Base-by-base conservation (phyloP, 1,284 basidiomycete species). In the Inonotus obliquus region DNA sequence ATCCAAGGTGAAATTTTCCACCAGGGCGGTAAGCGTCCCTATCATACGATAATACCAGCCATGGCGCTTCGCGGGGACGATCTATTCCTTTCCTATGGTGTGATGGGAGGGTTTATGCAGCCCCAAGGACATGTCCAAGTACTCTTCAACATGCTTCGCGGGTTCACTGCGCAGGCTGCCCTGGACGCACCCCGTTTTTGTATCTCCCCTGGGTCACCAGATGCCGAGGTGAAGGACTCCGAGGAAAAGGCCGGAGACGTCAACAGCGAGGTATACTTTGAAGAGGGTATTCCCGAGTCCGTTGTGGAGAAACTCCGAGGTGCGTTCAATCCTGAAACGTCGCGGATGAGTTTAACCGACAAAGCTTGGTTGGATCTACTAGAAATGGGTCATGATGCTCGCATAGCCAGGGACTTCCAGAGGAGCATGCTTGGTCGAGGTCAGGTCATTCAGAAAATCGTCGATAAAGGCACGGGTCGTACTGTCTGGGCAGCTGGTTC, bases 131-230 rank as follows among this genome's bases (percentile, higher is more conserved):
- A 97, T 67, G 81, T 97, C 0, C 96, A 98, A 75, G 93, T 98
- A 7, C 79, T 98, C n/a, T 75, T 98, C 52, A 96, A 95, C 72
- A 83, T 96, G 61, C 81, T 98, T 14, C 85, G 94, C 55, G 94
- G 95, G 0, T 91, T 87, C 72, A 88, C 85, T 2, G 83, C 86
- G 0, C 95, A 97, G 75, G 83, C 90, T 5, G 87, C 93, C 6
- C 81, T 97, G 44, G 96, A 98, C 74, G 91, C 94, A 0, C 95
- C 94, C 2, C 84, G 95, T n/a, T 96, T 98, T 78, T 97, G 94
- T 73, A 96, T 98, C 64, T 92, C 92, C 21, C 83, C 92, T 2
- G 92, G 91, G 21, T 82, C 82, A 67, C 89, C 91, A 0, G 87
- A 91, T 63, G 76, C 83, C 1, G 80, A 82, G 60, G 77, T 77